Evolutionary conservation across 352 stramenopile genomes (phyloP).

Genomic region (Pythium phragmiticola): DNA sequence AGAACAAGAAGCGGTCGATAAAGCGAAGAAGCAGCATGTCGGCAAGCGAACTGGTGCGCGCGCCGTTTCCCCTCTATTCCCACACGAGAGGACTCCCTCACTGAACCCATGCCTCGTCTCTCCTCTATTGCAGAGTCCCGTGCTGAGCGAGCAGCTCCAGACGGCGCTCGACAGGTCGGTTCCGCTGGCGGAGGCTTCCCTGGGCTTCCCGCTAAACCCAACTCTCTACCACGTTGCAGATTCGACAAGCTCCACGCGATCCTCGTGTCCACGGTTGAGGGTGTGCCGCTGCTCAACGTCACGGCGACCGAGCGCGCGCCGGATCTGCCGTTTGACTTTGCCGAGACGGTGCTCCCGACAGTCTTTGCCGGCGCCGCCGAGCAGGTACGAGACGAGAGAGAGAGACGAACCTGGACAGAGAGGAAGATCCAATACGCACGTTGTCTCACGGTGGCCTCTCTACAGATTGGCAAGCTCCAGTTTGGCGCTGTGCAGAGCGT

Average conservation of each 20-base stretch:
- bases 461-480: conserved; percentile 74
- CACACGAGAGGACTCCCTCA: too few species aligned
- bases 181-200: neutral
- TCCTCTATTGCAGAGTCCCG: conserved; percentile 38
- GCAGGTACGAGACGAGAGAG: conserved; percentile 39
- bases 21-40: neutral
- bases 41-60: conserved; percentile 5
- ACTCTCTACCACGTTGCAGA: conserved; percentile 23
- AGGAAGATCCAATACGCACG: neutral
- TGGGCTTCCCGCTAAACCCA: neutral
- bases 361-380: conserved; percentile 74
- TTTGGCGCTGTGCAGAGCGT: conserved; percentile 71
- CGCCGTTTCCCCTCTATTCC: neutral
- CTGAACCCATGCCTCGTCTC: neutral
- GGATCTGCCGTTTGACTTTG: conserved; percentile 60
- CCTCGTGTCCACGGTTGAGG: conserved; percentile 77
- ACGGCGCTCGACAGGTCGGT: conserved; percentile 49
- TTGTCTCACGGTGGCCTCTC: neutral
- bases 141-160: conserved; percentile 65
- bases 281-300: conserved; percentile 70
- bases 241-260: conserved; percentile 77
- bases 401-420: too few species aligned
- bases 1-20: neutral
- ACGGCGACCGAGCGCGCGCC: conserved; percentile 39
- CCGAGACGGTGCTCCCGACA: conserved; percentile 76